phyloP scores from a whole-genome alignment of 2,329 filamentous ascomycete genomes.

The Tympanopsis confertula region DNA sequence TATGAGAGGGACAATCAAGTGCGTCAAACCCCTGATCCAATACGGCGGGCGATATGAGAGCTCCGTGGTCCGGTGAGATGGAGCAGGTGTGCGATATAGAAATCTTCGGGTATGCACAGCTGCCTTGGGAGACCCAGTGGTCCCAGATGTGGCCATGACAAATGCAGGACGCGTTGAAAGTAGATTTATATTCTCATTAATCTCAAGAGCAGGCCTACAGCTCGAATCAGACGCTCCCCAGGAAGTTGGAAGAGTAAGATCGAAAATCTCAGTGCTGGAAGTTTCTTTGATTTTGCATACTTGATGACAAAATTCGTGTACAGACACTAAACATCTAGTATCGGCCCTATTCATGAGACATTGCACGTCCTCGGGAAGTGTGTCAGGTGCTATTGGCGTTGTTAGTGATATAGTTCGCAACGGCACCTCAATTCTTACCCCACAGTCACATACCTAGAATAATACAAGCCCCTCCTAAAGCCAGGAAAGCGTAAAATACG shows the following conservation, averaged over 20 bases:
- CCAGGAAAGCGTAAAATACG: not conserved
- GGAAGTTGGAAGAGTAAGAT: too few relatives aligned
- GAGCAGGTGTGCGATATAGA: not conserved
- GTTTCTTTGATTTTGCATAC: not conserved
- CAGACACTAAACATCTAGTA: not conserved
- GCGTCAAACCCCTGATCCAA: not conserved
- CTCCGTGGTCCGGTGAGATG: not conserved
- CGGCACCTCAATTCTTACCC: not conserved
- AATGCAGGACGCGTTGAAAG: not conserved
- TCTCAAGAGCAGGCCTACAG: not conserved
- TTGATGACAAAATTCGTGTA: not conserved
- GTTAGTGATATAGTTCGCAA: not conserved
- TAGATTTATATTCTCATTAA: not conserved
- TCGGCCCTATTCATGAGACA: not conserved
- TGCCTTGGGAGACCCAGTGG: not conserved
- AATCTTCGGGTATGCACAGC: not conserved
- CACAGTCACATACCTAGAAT: not conserved
- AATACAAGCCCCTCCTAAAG: not conserved
- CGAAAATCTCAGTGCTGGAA: not conserved
- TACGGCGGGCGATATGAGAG: not conserved
- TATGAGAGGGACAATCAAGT: not conserved
- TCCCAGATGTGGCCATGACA: not conserved
- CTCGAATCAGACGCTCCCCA: not conserved
- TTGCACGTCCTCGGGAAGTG: not conserved
- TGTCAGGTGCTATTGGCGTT: not conserved